These are phyloP conservation scores for Tylopilus plumbeoviolaceoides DNA, from an alignment of 768 basidiomycete genomes.

Conservation along the genomic window DNA sequence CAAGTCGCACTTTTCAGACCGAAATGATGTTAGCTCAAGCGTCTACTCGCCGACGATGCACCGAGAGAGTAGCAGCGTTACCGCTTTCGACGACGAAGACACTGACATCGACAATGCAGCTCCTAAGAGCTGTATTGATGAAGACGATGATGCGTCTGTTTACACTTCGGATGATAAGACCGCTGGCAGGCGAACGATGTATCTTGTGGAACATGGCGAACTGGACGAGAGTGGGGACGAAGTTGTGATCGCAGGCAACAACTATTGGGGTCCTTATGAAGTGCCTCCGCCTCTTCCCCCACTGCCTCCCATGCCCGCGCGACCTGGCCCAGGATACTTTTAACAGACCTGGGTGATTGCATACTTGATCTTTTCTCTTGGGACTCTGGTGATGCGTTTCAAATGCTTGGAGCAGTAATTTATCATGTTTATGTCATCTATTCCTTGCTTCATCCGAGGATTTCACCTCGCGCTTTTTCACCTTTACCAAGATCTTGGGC, in stretches of 20 bases:
- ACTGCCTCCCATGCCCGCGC: conserved; percentile 12
- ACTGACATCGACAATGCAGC: conserved; percentile 15
- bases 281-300: conserved; percentile 21
- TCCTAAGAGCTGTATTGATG: conserved; percentile 12
- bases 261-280: conserved; percentile 17
- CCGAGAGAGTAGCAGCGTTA: conserved; percentile 14
- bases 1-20: conserved; percentile 20
- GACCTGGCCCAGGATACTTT: conserved; percentile 28
- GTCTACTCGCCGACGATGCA: conserved; percentile 17
- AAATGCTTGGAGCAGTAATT: conserved; percentile 19
- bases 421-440: conserved; percentile 29
- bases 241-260: conserved; percentile 15
- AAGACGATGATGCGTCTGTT: conserved; percentile 29
- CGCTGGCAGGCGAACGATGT: conserved; percentile 33
- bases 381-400: not conserved
- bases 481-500: conserved; percentile 12
- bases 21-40: conserved; percentile 15
- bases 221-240: conserved; percentile 22
- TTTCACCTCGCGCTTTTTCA: too few relatives aligned
- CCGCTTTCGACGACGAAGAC: conserved; percentile 23
- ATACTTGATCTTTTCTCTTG: conserved; percentile 7
- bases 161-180: conserved; percentile 31
- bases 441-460: conserved; percentile 7
- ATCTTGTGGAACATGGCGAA: conserved; percentile 28
- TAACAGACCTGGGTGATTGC: conserved; percentile 9